These are phyloP conservation scores for Solanum corneliomulleri DNA, from an alignment of 257 asterid genomes.

Conservation along the genomic window DNA sequence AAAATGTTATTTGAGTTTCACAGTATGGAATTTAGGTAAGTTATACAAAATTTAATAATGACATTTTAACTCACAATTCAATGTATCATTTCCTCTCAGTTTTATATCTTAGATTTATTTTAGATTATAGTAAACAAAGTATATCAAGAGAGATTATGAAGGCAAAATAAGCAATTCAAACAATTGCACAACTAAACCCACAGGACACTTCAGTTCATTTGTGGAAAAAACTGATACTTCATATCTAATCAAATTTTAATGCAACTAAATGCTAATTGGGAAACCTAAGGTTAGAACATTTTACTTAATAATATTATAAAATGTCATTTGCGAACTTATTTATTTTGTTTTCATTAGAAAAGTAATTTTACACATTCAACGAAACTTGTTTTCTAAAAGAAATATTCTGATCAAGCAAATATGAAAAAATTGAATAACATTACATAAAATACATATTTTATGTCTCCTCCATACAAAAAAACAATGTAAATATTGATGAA, in stretches of 20 bases:
- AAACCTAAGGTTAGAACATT: neutral
- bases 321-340: neutral
- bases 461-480: neutral
- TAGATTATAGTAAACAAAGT: too few relatives aligned
- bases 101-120: neutral
- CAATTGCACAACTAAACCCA: neutral
- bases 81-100: neutral
- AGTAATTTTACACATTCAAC: neutral
- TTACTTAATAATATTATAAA: constrained; percentile 25
- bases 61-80: neutral
- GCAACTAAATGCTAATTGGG: constrained; percentile 8
- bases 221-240: constrained; percentile 7
- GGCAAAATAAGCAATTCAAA: neutral
- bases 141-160: neutral
- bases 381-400: neutral
- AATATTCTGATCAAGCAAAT: neutral
- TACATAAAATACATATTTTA: neutral
- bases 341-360: neutral
- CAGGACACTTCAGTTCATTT: neutral
- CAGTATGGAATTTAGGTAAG: too few relatives aligned
- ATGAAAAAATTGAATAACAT: neutral
- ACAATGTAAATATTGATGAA: neutral
- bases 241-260: constrained; percentile 32
- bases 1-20: too few relatives aligned
- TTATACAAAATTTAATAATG: too few relatives aligned